Evolutionary conservation across 2,329 filamentous ascomycete species (phyloP).

Genomic region (Nigrograna mackinnonii): DNA sequence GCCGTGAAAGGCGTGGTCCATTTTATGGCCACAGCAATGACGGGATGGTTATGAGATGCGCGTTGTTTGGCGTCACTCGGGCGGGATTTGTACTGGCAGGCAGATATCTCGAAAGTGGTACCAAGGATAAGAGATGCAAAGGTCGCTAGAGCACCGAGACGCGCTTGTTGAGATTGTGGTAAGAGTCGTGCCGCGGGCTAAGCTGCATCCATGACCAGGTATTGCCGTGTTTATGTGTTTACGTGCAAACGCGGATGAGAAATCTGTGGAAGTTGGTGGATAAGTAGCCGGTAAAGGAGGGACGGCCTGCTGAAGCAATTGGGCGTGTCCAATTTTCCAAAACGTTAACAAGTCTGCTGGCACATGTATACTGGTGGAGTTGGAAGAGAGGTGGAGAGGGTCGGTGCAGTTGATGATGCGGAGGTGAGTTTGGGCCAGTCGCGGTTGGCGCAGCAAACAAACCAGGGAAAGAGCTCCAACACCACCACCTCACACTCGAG

Average conservation of each 20-base stretch:
- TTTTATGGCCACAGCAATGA: too few species aligned
- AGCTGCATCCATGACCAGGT: conserved; percentile 4
- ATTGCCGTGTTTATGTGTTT: conserved; percentile 15
- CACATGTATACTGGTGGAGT: conserved; percentile 27
- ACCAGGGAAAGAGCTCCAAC: conserved; percentile 20
- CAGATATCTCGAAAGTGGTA: conserved; percentile 1
- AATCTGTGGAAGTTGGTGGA: conserved; percentile 19
- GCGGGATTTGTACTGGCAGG: conserved; percentile 1
- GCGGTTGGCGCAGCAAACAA: conserved; percentile 21
- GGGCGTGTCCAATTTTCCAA: conserved; percentile 28
- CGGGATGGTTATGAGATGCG: too few species aligned
- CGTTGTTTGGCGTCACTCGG: too few species aligned
- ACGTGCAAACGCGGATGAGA: conserved; percentile 8
- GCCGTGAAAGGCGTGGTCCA: conserved; percentile 34
- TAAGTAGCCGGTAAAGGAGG: conserved; percentile 29
- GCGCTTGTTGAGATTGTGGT: conserved; percentile 7
- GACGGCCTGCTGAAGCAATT: conserved; percentile 29
- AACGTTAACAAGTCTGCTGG: conserved; percentile 36
- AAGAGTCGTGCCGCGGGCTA: too few species aligned
- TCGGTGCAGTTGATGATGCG: background rate
- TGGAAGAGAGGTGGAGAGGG: background rate
- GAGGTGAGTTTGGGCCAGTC: conserved; percentile 1
- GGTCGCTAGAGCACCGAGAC: conserved; percentile 17
- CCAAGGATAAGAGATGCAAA: conserved; percentile 22
- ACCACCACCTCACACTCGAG: conserved; percentile 8